phyloP scores from a whole-genome alignment of 495 filamentous ascomycete species.

The Hyphodiscus hymeniophilus region DNA sequence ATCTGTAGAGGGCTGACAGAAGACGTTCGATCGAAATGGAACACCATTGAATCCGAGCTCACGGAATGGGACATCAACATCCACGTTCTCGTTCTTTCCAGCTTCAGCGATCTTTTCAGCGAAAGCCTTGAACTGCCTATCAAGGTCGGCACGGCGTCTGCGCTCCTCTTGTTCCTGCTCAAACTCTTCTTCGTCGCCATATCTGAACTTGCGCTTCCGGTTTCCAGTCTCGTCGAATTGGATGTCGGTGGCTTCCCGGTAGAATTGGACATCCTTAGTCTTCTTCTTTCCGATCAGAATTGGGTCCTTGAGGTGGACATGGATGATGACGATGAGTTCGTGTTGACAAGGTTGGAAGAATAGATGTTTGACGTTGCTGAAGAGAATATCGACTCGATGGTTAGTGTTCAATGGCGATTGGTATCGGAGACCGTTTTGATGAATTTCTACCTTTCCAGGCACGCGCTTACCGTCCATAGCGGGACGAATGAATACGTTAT shows the following conservation, averaged over 20 bases:
- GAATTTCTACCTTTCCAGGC: slow-evolving; percentile 90
- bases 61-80: slow-evolving; percentile 92
- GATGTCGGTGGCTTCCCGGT: slow-evolving; percentile 95
- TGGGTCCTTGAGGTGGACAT: slow-evolving; percentile 93
- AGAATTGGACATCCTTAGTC: slow-evolving; percentile 97
- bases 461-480: slow-evolving; percentile 94
- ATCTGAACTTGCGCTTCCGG: slow-evolving; percentile 94
- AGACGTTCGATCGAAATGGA: slow-evolving; percentile 87
- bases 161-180: slow-evolving; percentile 97
- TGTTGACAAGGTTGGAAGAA: slow-evolving; percentile 98
- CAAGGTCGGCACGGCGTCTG: slow-evolving; percentile 77
- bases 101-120: slow-evolving; percentile 97
- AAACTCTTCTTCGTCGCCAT: slow-evolving; percentile 98
- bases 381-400: slow-evolving; percentile 85
- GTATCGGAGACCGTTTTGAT: slow-evolving; percentile 98
- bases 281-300: slow-evolving; percentile 99
- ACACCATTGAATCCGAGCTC: slow-evolving; percentile 97
- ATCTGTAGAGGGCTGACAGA: slow-evolving; percentile 93
- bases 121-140: slow-evolving; percentile 91
- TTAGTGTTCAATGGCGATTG: slow-evolving; percentile 74
- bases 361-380: slow-evolving; percentile 96
- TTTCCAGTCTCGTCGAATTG: slow-evolving; percentile 99
- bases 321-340: slow-evolving; percentile 96
- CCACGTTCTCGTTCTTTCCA: slow-evolving; percentile 70
- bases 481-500: slow-evolving; percentile 89